Base-by-base conservation (phyloP, 164 flowering plant genomes). In the Cinnamomum micranthum region DNA sequence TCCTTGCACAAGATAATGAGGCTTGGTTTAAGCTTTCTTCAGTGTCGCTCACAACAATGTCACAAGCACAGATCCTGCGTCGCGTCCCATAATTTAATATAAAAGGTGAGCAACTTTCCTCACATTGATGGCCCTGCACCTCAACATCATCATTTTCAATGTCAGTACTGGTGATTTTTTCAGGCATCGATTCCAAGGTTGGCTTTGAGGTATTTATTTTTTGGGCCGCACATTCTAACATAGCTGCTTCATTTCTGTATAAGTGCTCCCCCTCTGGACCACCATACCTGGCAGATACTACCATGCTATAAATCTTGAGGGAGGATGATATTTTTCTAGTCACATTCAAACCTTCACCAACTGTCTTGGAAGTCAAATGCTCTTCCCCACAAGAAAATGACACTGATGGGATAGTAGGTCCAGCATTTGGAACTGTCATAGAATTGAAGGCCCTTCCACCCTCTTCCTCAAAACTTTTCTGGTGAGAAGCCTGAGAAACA, bases 231-330 rank as follows among this genome's bases (percentile, higher is more conserved):
- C 55, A 15, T 27, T 41, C 60, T 24, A 65, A 50, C 23, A 79
- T 51, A 55, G 50, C 24, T 31, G 77, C 75, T 19, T 23, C 69
- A 67, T 79, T 68, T 22, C 27, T 11, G 51, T 23, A 35, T 63
- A 59, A n/a, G n/a, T 69, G 70, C 50, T 33, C 79, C 17, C 22
- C 69, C 66, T 58, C 68, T 24, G 60, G 64, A 64, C 47, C 12
- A 31, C 73, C 13, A 64, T 70, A 65, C 71, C 3, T 69, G 47
- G 68, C 70, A 59, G 86, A 83, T 58, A 76, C 73, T 35, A 79
- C 14, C 71, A 55, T 80, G 80, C 97, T 90, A 76, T 88, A 90
- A 68, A 65, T 74, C 73, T 78, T 85, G 71, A 93, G 90, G 28
- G 90, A 86, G 69, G 82, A 76, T 69, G 78, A 35, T 66, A 63